Base-by-base conservation (phyloP, 208 protist species). In the Trypanosomatidae sp. region DNA sequence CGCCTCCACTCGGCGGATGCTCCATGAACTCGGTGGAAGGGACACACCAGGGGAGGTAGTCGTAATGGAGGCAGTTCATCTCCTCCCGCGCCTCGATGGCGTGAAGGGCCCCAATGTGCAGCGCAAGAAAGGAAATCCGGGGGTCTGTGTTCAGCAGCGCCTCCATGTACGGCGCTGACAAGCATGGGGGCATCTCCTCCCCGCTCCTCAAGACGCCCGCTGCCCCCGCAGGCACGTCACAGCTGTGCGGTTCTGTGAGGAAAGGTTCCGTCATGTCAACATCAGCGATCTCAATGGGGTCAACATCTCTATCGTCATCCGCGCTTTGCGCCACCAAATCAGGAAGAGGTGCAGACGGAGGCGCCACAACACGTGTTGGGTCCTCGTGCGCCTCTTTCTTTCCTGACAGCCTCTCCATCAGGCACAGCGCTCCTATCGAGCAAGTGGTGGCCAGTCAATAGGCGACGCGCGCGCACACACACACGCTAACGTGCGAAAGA, bases 71-170 rank as follows among this genome's bases (percentile, higher is more conserved):
- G 36, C 60, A 22, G 22, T 22, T 50, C 52, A 79, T 74, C 19
- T 46, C 43, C 69, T 83, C 78, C 15, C 47, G 36, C 43, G n/a
- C 62, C 58, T 88, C 84, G 44, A 93, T 81, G 33, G 71, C 64
- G 36, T 60, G 65, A 30, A 95, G 65, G 15, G 69, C 77, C 22
- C 86, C 85, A 50, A 88, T 70, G 80, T 95, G 91, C 13, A 95
- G 76, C n/a, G 76, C 68, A 33, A 92, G 80, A 67, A 95, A 95
- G 13, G 85, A 60, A 28, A 88, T 75, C 22, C 91, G 85, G 9
- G 91, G 91, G 62, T 95, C 91, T 56, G 82, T 91, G 77, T 89
- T 87, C 52, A 91, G 73, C 46, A 95, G 78, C 2, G 84, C 69
- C 3, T 67, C 59, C 67, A 88, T 85, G 70, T 86, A 95, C 36